A percentile compares a stretch with the other conserved stretches of the same genome.
Evolutionary conservation across 225 moss, liverwort and hornwort genomes (phyloP).

Genomic region (Thuidium tamariscinum): DNA sequence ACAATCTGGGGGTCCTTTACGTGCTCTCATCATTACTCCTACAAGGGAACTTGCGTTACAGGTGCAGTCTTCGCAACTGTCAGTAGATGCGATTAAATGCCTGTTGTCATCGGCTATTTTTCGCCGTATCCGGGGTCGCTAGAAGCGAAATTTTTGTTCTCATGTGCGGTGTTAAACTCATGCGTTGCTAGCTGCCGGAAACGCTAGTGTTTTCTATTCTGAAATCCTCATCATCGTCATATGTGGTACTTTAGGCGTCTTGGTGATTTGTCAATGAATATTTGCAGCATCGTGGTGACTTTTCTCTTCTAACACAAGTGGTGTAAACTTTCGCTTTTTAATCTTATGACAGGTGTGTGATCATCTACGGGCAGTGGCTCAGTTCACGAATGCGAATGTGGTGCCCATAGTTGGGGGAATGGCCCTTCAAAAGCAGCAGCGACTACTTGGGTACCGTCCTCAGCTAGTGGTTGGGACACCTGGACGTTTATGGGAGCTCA

Average conservation of each 20-base stretch:
- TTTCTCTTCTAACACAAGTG: not conserved
- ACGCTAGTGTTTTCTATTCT: not conserved
- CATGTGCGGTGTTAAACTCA: not conserved
- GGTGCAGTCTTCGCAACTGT: conserved; percentile 18
- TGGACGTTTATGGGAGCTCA: conserved; percentile 98
- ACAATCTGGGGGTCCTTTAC: conserved; percentile 35
- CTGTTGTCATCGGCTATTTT: not conserved
- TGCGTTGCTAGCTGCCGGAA: not conserved
- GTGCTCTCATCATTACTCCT: conserved; percentile 84
- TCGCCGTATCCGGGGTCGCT: not conserved
- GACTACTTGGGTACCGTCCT: conserved; percentile 73
- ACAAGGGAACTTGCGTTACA: conserved; percentile 93
- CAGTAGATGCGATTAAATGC: not conserved
- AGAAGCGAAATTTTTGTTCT: not conserved
- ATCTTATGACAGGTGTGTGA: conserved; percentile 63
- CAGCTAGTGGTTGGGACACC: conserved; percentile 92
- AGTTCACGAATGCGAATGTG: conserved; percentile 66
- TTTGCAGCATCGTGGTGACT: not conserved
- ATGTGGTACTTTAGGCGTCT: not conserved
- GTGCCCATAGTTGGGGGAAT: conserved; percentile 99
- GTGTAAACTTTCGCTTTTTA: not conserved
- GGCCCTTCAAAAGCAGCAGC: conserved; percentile 86
- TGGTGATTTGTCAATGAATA: not conserved
- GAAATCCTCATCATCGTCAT: not conserved
- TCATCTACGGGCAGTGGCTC: conserved; percentile 74